Conservation (phyloP, 768 basidiomycete species). For the Trametes villosa region DNA sequence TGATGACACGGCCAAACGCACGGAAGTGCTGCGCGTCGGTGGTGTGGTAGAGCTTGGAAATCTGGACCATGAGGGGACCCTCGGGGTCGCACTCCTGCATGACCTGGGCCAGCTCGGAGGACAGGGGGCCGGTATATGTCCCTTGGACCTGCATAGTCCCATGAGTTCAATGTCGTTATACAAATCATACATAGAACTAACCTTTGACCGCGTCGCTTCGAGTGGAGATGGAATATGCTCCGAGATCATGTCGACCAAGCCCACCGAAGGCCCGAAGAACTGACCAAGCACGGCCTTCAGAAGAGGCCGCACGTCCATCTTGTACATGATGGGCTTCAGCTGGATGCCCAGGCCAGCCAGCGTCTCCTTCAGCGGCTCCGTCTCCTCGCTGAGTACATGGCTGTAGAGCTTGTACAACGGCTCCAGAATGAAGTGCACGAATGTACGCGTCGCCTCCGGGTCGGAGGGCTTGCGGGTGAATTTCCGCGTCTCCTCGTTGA, state of each 20-base stretch:
- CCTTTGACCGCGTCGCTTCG: conserved; percentile 62
- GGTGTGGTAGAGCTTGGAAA: conserved; percentile 94
- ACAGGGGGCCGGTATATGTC: conserved; percentile 89
- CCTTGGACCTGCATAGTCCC: conserved; percentile 63
- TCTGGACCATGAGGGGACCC: conserved; percentile 91
- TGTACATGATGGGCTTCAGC: conserved; percentile 92
- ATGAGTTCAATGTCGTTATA: not conserved
- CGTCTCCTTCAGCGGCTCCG: conserved; percentile 83
- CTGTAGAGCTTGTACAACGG: conserved; percentile 98
- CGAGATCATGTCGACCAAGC: conserved; percentile 90
- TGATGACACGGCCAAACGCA: conserved; percentile 92
- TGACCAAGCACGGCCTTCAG: conserved; percentile 93
- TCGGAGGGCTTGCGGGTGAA: conserved; percentile 87
- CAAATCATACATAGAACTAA: conserved; percentile 27
- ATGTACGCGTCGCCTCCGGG: conserved; percentile 79
- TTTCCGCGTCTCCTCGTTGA: conserved; percentile 80
- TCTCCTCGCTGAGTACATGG: conserved; percentile 92
- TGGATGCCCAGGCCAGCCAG: conserved; percentile 77
- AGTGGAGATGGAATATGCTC: conserved; percentile 88
- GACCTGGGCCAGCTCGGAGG: conserved; percentile 71
- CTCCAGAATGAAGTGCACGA: conserved; percentile 95
- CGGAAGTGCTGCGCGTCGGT: conserved; percentile 97
- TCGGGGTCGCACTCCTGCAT: conserved; percentile 85
- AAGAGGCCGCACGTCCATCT: conserved; percentile 97
- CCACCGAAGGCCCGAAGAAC: conserved; percentile 91